Percentiles rank a stretch among this genome's conserved stretches.
These are phyloP conservation scores for Psilocybe subaeruginosa DNA, from an alignment of 768 basidiomycete species.

Conservation along the genomic window DNA sequence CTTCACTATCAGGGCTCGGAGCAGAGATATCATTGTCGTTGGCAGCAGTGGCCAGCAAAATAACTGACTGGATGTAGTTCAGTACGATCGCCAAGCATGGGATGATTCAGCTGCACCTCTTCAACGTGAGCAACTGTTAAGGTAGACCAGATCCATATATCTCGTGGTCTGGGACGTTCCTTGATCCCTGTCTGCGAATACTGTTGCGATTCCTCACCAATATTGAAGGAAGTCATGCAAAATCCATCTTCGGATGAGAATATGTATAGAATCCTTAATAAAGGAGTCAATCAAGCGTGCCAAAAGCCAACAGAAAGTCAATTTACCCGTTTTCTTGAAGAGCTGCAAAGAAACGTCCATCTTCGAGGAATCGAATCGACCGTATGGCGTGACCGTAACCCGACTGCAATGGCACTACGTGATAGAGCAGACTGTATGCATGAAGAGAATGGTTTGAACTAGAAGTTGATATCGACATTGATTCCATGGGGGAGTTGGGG, in stretches of 20 bases:
- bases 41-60: conserved; percentile 52
- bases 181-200: conserved; percentile 30
- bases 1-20: conserved; percentile 32
- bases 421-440: conserved; percentile 38
- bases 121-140: conserved; percentile 38
- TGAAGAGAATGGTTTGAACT: conserved; percentile 18
- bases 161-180: conserved; percentile 34
- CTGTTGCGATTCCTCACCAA: conserved; percentile 29
- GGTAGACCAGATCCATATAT: conserved; percentile 47
- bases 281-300: conserved; percentile 4
- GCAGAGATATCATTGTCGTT: conserved; percentile 37
- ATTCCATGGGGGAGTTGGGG: conserved; percentile 39
- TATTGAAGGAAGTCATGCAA: conserved; percentile 27
- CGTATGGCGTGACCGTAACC: conserved; percentile 44
- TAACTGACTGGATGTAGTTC: conserved; percentile 30
- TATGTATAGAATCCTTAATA: conserved; percentile 57
- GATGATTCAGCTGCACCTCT: conserved; percentile 36
- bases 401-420: conserved; percentile 50
- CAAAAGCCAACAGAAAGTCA: neutral
- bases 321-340: conserved; percentile 69
- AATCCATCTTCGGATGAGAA: conserved; percentile 56
- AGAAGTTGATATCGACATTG: conserved; percentile 25
- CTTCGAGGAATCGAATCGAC: conserved; percentile 49
- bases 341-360: conserved; percentile 46
- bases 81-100: conserved; percentile 8